Conservation (phyloP, 2,329 filamentous ascomycete species). For the Aspergillus ibericus region DNA sequence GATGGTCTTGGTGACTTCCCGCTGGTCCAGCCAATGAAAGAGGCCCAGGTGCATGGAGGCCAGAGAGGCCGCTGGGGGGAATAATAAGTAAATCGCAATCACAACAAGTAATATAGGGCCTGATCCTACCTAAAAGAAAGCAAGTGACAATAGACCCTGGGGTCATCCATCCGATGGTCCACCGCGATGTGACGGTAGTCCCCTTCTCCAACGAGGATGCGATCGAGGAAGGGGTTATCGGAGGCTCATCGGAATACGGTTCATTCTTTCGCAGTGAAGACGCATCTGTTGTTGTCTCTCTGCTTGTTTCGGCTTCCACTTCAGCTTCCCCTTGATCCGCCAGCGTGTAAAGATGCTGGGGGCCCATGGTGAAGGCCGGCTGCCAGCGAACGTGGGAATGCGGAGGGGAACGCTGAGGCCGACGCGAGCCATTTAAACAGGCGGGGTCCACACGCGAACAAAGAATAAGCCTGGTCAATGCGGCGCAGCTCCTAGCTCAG, state of each 20-base stretch:
- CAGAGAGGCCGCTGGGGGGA: background rate
- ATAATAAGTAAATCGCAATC: too few relatives aligned
- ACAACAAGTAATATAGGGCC: too few relatives aligned
- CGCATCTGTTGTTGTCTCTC: background rate
- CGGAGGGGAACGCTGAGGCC: background rate
- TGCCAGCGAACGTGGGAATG: background rate
- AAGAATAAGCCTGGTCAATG: background rate
- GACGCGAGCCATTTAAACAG: background rate
- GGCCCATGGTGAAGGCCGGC: background rate
- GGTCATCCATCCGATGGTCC: conserved; percentile 4
- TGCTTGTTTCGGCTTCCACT: background rate
- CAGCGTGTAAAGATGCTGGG: background rate
- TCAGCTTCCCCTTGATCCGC: background rate
- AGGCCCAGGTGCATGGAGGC: background rate
- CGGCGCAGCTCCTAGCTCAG: background rate
- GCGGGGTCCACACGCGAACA: background rate
- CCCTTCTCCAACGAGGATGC: background rate
- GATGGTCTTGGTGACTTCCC: background rate
- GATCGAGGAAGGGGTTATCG: background rate
- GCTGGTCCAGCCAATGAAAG: background rate
- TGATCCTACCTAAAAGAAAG: background rate
- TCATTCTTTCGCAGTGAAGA: background rate
- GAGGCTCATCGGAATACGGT: background rate
- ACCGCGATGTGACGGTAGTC: background rate
- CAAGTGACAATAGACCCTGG: background rate